These are phyloP conservation scores for Abelmoschus esculentus DNA, from an alignment of 345 rosid genomes.

Conservation along the genomic window DNA sequence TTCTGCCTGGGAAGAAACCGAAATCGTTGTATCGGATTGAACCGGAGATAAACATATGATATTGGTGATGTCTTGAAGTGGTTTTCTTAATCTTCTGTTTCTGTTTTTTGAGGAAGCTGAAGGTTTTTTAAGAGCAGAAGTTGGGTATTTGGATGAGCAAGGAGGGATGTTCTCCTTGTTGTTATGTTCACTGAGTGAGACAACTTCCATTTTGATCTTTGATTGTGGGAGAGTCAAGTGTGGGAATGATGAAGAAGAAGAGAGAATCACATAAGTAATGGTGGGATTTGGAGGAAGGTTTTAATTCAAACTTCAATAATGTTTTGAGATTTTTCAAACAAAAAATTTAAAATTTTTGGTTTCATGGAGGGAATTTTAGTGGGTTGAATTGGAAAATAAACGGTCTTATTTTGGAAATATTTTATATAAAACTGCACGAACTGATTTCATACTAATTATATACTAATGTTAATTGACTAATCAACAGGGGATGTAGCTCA, in stretches of 20 bases:
- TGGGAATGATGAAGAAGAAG: background rate
- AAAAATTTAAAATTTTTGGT: background rate
- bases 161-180: constrained; percentile 32
- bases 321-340: background rate
- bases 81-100: constrained; percentile 10
- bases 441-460: no score
- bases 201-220: constrained; percentile 14
- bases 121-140: constrained; percentile 17
- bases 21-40: background rate
- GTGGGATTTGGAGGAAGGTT: constrained; percentile 23
- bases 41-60: constrained; percentile 2
- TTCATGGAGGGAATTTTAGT: constrained; percentile 12
- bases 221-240: background rate
- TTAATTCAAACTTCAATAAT: background rate
- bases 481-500: no score
- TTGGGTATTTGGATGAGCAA: constrained; percentile 12
- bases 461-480: no score
- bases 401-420: background rate
- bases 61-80: constrained; percentile 31
- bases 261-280: constrained; percentile 15
- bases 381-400: background rate
- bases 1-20: background rate
- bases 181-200: constrained; percentile 10
- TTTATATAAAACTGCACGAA: background rate
- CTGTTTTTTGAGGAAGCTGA: constrained; percentile 5